Evolutionary conservation across 2,329 filamentous ascomycete genomes (phyloP), one percentile per base, ranked within the genome.

Genomic region (Didymella segeticola): DNA sequence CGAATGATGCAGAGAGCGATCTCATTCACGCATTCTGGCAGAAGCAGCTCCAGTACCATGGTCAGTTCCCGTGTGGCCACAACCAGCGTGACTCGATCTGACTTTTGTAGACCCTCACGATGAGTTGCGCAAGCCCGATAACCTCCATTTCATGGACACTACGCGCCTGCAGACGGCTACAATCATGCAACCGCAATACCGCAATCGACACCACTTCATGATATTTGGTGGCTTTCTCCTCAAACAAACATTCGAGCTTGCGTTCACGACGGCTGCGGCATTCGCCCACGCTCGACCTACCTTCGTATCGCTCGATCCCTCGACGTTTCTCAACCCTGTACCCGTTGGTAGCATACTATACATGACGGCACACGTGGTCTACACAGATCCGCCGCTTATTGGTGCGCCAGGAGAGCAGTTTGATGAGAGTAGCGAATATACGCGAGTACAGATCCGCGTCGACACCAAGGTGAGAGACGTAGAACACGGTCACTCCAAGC

Each of bases 211-310:
- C 72, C 86, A 89, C 64, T 89, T 89, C 71, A 90, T 90, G 88
- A 89, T 91, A 48, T 91, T 91, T 64, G 89, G 89, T 45, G 89
- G 89, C 12, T 90, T 88, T 69, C 81, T 91, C 10, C 79, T 91
- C 10, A 89, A 89, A 68, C 86, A 89, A 66, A 89, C 87, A 0
- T 91, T 90, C 64, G 89, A 91, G 73, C 80, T 91, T 6, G 88
- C 89, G 1, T 91, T 91, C 75, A 90, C 87, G 70, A 89, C 87
- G 66, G 88, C 87, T 1, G 87, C 88, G 1, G 85, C 85, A 8
- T 89, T 90, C 67, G 84, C 88, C 0, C 87, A 89, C 67, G 82
- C 83, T 1, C 80, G 88, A 3, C 88, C 88, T 1, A 88, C 85
- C 14, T 91, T 91, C 77, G 78, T 91, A 45, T 87, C 85, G 7